Percentiles rank a stretch among this genome's conserved stretches.
Evolutionary conservation across 768 basidiomycete genomes (phyloP).

Genomic region (Ramaria rubella): DNA sequence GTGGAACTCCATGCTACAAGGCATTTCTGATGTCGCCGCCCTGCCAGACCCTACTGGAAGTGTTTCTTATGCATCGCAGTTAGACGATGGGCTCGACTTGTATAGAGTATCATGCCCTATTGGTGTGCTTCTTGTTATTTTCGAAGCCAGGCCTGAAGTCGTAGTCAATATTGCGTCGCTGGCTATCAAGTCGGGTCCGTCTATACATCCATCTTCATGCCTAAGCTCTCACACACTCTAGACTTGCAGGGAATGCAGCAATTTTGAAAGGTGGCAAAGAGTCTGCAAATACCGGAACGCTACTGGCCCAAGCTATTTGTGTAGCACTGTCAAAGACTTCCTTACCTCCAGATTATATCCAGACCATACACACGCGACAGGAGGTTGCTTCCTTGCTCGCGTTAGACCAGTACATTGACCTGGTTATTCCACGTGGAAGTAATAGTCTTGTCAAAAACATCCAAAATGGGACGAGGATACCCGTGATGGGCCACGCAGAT

Average conservation of each 20-base stretch:
- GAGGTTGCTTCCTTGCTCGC: conserved; percentile 84
- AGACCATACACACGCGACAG: conserved; percentile 83
- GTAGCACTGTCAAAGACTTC: conserved; percentile 65
- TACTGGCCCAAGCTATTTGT: conserved; percentile 77
- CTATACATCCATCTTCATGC: background rate
- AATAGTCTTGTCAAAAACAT: conserved; percentile 85
- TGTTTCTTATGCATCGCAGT: conserved; percentile 81
- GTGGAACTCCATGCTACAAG: conserved; percentile 91
- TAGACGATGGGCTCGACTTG: conserved; percentile 82
- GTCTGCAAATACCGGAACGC: conserved; percentile 69
- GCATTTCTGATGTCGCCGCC: conserved; percentile 77
- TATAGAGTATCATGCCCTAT: conserved; percentile 95
- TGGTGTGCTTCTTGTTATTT: conserved; percentile 92
- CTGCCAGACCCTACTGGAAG: conserved; percentile 83
- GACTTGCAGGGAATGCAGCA: conserved; percentile 77
- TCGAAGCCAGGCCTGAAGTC: conserved; percentile 95
- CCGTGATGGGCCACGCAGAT: conserved; percentile 99
- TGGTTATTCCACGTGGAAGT: conserved; percentile 95
- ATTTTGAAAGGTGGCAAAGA: conserved; percentile 98
- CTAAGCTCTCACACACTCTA: conserved; percentile 7
- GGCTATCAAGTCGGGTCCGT: conserved; percentile 91
- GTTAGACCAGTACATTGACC: conserved; percentile 88
- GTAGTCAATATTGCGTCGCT: conserved; percentile 95
- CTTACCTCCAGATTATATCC: conserved; percentile 77
- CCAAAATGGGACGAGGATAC: conserved; percentile 84